Base-by-base conservation (phyloP, 1,139 yeast species). In the Yamadazyma sp. region DNA sequence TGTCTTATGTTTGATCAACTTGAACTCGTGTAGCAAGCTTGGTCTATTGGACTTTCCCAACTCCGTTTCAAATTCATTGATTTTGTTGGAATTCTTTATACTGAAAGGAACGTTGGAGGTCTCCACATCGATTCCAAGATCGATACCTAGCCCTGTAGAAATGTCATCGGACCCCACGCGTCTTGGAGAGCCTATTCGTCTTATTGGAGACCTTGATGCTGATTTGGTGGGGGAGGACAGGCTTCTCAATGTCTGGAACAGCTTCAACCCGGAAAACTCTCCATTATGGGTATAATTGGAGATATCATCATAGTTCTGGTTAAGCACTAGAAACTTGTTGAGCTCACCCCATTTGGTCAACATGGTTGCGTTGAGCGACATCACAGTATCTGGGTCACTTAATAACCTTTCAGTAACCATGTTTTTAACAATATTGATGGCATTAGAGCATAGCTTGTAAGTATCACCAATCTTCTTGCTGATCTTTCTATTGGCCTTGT, bases 71-170 rank as follows among this genome's bases (percentile, higher is more conserved):
- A 65, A 44, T 41, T 65, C 63, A 35, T 48, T 47, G 10, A 67
- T 54, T 21, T 61, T 53, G 38, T 65, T 64, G 22, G 56, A 52
- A 39, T 65, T 65, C 31, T 54, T 52, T 16, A 67, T 58, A 44
- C 73, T 67, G 32, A 57, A 56, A 1, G 74, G 73, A 4, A 64
- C 57, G 9, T 53, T 43, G 0, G 61, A 35, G 6, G 57, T 53
- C 30, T 66, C 63, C 6, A 68, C 56, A 26, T 53, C 69, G 4
- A 69, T 39, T 9, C 70, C 67, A n/a, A 69, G 53, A 47, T 67
- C 69, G 25, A 69, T 53, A 1, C 75, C 73, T 24, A 56, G 44
- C 3, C 65, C 62, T 20, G 45, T 38, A 18, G 45, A 40, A 9
- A 36, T n/a, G 6, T 30, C 36, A 27, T 34, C 38, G 12, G 22